phyloP scores from a whole-genome alignment of 1,139 yeast species.

The Yamadazyma diospyri region DNA sequence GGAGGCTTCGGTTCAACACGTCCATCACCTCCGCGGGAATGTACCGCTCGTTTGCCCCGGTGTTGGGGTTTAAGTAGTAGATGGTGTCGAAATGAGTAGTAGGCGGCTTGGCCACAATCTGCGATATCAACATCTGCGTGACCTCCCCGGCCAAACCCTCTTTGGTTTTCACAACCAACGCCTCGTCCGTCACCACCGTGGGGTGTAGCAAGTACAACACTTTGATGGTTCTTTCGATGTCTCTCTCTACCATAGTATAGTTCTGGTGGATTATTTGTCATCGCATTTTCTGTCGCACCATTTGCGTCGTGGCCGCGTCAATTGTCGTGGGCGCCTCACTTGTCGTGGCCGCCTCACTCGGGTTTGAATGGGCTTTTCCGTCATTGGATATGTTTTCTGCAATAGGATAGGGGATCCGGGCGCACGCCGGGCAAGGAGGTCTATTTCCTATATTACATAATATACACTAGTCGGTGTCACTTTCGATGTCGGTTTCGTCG shows the following conservation, averaged over 20 bases:
- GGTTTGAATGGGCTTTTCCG: background rate
- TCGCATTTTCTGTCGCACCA: slow-evolving; percentile 4
- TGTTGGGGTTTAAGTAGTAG: slow-evolving; percentile 58
- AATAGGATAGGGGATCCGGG: background rate
- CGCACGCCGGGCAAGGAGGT: no score
- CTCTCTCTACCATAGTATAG: background rate
- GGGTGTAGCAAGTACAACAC: slow-evolving; percentile 62
- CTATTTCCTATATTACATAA: slow-evolving; percentile 6
- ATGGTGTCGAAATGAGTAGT: slow-evolving; percentile 50
- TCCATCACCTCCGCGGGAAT: slow-evolving; percentile 43
- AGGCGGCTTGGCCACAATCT: slow-evolving; percentile 52
- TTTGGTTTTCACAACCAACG: slow-evolving; percentile 11
- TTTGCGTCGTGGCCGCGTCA: background rate
- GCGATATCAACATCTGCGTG: slow-evolving; percentile 66
- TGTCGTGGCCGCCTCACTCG: background rate
- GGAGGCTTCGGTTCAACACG: slow-evolving; percentile 7
- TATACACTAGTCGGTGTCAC: slow-evolving; percentile 21
- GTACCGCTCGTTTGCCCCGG: slow-evolving; percentile 28
- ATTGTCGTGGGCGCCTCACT: background rate
- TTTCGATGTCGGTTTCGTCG: slow-evolving; percentile 35
- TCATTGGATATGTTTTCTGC: background rate
- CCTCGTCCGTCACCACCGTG: slow-evolving; percentile 56
- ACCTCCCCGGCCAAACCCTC: slow-evolving; percentile 17
- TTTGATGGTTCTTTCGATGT: background rate
- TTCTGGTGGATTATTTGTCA: slow-evolving; percentile 6